These are phyloP conservation scores for Saccharum officinarum DNA, from an alignment of 176 grass and related monocot genomes.

Conservation along the genomic window DNA sequence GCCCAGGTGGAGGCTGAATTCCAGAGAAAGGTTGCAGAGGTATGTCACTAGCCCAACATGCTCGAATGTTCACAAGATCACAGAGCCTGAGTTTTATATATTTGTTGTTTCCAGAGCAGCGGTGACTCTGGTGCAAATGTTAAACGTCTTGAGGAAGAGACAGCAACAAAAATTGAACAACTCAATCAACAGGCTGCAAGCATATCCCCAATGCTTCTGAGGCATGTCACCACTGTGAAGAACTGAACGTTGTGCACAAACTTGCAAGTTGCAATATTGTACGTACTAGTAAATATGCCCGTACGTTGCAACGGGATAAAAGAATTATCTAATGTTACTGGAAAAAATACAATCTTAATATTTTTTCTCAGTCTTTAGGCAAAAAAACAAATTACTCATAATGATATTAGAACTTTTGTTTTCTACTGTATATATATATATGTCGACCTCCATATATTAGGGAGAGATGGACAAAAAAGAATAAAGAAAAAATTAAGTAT, in stretches of 20 bases:
- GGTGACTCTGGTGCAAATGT: conserved; percentile 81
- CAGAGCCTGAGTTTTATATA: neutral
- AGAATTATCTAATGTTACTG: too few species aligned
- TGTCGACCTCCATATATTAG: too few species aligned
- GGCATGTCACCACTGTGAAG: conserved; percentile 80
- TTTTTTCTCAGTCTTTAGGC: too few species aligned
- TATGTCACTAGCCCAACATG: conserved; percentile 12
- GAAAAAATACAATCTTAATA: too few species aligned
- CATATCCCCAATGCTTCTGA: conserved; percentile 76
- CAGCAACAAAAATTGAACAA: conserved; percentile 50
- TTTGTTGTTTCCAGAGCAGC: conserved; percentile 55
- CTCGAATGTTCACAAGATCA: neutral
- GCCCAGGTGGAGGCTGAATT: conserved; percentile 77
- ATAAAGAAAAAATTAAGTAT: too few species aligned
- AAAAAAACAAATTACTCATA: too few species aligned
- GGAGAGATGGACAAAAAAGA: too few species aligned
- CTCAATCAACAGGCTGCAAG: conserved; percentile 59
- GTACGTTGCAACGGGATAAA: too few species aligned
- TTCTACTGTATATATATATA: too few species aligned
- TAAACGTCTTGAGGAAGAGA: conserved; percentile 83
- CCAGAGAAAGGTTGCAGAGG: conserved; percentile 79
- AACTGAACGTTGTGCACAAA: conserved; percentile 34
- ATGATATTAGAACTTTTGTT: too few species aligned
- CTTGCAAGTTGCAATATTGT: conserved; percentile 9
- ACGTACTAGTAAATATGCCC: too few species aligned